Evolutionary conservation across 352 stramenopile species (phyloP), one percentile per base, ranked within the genome.

Genomic region (Pythium sukuiense): DNA sequence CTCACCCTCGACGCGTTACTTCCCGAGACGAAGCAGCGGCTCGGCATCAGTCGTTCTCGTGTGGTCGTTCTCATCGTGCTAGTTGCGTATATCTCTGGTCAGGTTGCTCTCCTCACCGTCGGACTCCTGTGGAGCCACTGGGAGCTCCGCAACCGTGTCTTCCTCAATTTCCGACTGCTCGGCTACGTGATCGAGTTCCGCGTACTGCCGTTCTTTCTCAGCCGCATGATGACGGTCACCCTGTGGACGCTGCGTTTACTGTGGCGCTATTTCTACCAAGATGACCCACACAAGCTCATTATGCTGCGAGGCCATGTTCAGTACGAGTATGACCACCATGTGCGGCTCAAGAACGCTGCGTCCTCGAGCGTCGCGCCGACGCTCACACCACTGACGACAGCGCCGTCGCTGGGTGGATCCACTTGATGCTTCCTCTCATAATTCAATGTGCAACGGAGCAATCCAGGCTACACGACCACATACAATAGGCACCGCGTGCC

Each of bases 301-400:
- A 24, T 74, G 16, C 6, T 70, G 16, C 62, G 66, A 27, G 68
- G 68, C 54, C 63, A 61, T 26, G 62, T 74, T 7, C 58, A 71
- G 54, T 60, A 63, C 50, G 69, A 65, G 29, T 55, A 61, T 20
- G 58, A 64, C 24, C 43, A 33, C 18, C 54, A 12, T 13, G 20
- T n/a, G 12, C n/a, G 46, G 27, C 30, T n/a, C n/a, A n/a, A n/a
- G n/a, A n/a, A n/a, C n/a, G n/a, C n/a, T n/a, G n/a, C n/a, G n/a
- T n/a, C n/a, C n/a, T n/a, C n/a, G n/a, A n/a, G n/a, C n/a, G n/a
- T n/a, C n/a, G n/a, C n/a, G n/a, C n/a, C n/a, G n/a, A n/a, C n/a
- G n/a, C n/a, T n/a, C n/a, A n/a, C n/a, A n/a, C n/a, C n/a, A n/a
- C n/a, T n/a, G n/a, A n/a, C n/a, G n/a, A n/a, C n/a, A n/a, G n/a